Conservation (phyloP, 73 alveolate genomes). For the Paramecium bursaria region DNA sequence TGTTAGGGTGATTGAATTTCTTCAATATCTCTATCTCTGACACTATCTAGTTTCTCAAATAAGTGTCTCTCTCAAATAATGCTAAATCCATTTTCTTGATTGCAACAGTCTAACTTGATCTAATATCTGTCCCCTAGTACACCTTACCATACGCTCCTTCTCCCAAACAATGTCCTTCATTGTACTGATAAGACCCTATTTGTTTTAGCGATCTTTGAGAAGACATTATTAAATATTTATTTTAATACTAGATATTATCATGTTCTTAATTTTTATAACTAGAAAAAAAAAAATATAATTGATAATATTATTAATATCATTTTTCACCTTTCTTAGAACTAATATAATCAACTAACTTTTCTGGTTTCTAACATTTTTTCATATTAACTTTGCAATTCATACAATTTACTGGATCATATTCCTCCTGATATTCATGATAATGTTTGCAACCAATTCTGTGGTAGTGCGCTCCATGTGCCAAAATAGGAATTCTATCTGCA, state of each 20-base stretch:
- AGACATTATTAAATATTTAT: too few relatives aligned
- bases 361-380: too few relatives aligned
- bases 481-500: constrained; percentile 59
- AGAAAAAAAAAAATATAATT: too few relatives aligned
- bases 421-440: constrained; percentile 24
- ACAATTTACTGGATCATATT: too few relatives aligned
- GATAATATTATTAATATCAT: too few relatives aligned
- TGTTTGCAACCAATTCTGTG: constrained; percentile 64
- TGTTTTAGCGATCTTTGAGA: constrained; percentile 13
- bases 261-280: too few relatives aligned
- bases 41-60: constrained; percentile 49
- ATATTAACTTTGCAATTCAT: too few relatives aligned
- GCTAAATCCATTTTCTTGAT: constrained; percentile 65
- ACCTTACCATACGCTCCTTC: constrained; percentile 72
- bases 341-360: too few relatives aligned
- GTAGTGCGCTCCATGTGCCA: constrained; percentile 71
- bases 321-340: too few relatives aligned
- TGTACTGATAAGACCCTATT: constrained; percentile 28
- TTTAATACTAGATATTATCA: too few relatives aligned
- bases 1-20: constrained; percentile 62
- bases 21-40: constrained; percentile 64
- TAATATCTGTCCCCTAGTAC: constrained; percentile 56
- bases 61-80: constrained; percentile 57
- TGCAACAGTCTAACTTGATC: constrained; percentile 37
- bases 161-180: constrained; percentile 64